Conservation (phyloP, 345 rosid species). For the Populus alba region DNA sequence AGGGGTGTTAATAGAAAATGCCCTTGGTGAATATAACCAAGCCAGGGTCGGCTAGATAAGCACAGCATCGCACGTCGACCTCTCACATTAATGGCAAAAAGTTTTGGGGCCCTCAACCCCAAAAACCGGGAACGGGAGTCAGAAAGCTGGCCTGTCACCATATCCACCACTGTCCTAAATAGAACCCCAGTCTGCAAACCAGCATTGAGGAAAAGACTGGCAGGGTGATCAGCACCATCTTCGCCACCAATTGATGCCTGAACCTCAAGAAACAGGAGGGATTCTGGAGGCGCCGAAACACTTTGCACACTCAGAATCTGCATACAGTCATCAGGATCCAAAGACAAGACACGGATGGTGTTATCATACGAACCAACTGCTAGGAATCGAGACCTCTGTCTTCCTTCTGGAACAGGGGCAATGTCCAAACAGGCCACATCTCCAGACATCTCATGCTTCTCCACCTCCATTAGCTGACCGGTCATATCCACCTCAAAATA, state of each 20-base stretch:
- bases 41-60: conserved; percentile 97
- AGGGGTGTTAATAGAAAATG: conserved; percentile 90
- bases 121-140: conserved; percentile 95
- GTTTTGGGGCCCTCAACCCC: conserved; percentile 88
- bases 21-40: conserved; percentile 96
- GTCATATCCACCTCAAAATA: conserved; percentile 95
- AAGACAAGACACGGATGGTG: conserved; percentile 80
- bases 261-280: conserved; percentile 96
- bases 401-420: conserved; percentile 99
- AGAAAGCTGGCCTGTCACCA: conserved; percentile 98
- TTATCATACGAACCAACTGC: conserved; percentile 97
- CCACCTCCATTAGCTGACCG: conserved; percentile 97
- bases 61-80: conserved; percentile 95
- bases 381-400: conserved; percentile 95
- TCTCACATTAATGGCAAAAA: conserved; percentile 75
- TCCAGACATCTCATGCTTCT: conserved; percentile 98
- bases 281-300: conserved; percentile 95
- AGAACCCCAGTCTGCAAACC: conserved; percentile 94
- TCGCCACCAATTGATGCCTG: conserved; percentile 94
- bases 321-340: conserved; percentile 99
- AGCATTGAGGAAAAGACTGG: conserved; percentile 92
- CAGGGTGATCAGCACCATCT: conserved; percentile 99
- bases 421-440: conserved; percentile 99
- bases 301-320: conserved; percentile 94
- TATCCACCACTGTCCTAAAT: conserved; percentile 91